phyloP scores from a whole-genome alignment of 139 green algal genomes.

The Ettlia oleoabundans region DNA sequence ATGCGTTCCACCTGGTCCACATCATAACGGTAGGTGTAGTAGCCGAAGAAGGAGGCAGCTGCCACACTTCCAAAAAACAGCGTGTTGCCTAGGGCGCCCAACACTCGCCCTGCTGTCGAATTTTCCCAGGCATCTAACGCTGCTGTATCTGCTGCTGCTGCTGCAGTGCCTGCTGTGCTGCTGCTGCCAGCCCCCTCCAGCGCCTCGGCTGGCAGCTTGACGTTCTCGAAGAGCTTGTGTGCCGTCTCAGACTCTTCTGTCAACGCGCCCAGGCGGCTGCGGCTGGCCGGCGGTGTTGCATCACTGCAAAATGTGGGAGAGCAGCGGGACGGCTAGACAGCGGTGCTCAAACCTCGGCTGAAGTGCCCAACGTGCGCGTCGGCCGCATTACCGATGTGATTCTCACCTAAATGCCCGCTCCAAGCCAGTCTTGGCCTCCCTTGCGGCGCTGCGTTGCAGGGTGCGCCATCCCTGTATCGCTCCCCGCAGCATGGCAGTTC shows the following conservation, averaged over 20 bases:
- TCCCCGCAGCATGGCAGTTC: conserved; percentile 13
- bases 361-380: too few species aligned
- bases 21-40: conserved; percentile 70
- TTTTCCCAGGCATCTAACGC: conserved; percentile 18
- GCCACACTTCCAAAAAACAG: conserved; percentile 61
- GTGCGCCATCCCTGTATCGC: conserved; percentile 15
- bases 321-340: too few species aligned
- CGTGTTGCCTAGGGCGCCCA: conserved; percentile 49
- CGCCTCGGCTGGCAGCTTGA: conserved; percentile 26
- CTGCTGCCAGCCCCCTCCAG: not conserved
- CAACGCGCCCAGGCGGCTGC: conserved; percentile 23
- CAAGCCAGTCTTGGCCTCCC: not conserved
- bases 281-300: conserved; percentile 3
- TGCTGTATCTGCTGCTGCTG: conserved; percentile 18
- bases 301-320: conserved; percentile 31
- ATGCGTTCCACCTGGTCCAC: conserved; percentile 47
- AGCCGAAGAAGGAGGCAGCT: conserved; percentile 60
- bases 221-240: conserved; percentile 58
- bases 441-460: conserved; percentile 9
- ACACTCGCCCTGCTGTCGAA: not conserved
- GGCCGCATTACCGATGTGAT: not conserved
- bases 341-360: too few species aligned
- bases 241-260: conserved; percentile 23
- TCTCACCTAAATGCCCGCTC: conserved; percentile 7
- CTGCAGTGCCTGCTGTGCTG: not conserved